A percentile compares a stretch with the other conserved stretches of the same genome.
Conservation (phyloP, 2,329 filamentous ascomycete species). For the Amauroascus verrucosus region DNA sequence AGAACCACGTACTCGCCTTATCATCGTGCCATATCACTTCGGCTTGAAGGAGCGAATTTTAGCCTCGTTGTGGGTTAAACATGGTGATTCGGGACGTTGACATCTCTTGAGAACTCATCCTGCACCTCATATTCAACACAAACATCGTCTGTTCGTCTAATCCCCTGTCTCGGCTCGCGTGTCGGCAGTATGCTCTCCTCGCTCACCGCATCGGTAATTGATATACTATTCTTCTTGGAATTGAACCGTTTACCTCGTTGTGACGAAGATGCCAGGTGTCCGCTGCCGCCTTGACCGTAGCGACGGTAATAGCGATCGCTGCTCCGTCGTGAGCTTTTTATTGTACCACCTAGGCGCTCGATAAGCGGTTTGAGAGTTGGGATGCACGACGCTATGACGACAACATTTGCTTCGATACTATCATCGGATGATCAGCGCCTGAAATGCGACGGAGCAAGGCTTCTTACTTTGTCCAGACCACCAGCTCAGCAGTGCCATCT, state of each 20-base stretch:
- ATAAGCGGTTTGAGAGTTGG: slow-evolving; percentile 27
- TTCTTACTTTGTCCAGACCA: slow-evolving; percentile 39
- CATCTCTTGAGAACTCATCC: not conserved
- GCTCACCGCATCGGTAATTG: not conserved
- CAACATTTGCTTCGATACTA: slow-evolving; percentile 26
- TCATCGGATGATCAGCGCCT: not conserved
- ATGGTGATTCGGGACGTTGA: not conserved
- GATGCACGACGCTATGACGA: slow-evolving; percentile 30
- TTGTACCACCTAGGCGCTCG: slow-evolving; percentile 16
- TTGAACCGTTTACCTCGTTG: not conserved
- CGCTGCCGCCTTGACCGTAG: not conserved
- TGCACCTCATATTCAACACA: not conserved
- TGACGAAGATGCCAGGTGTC: not conserved
- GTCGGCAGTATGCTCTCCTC: not conserved
- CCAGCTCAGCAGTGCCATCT: slow-evolving; percentile 34
- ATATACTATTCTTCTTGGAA: not conserved
- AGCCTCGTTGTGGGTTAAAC: not conserved
- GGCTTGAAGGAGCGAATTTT: too few relatives aligned
- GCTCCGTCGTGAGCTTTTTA: not conserved
- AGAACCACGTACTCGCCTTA: too few relatives aligned
- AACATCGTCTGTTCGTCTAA: not conserved
- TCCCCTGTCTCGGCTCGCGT: not conserved
- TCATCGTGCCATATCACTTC: too few relatives aligned
- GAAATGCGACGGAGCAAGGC: not conserved
- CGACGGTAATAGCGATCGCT: not conserved